Evolutionary conservation across 805 yeast genomes (phyloP), one percentile per base, ranked within the genome.

Genomic region (Lachancea thermotolerans): DNA sequence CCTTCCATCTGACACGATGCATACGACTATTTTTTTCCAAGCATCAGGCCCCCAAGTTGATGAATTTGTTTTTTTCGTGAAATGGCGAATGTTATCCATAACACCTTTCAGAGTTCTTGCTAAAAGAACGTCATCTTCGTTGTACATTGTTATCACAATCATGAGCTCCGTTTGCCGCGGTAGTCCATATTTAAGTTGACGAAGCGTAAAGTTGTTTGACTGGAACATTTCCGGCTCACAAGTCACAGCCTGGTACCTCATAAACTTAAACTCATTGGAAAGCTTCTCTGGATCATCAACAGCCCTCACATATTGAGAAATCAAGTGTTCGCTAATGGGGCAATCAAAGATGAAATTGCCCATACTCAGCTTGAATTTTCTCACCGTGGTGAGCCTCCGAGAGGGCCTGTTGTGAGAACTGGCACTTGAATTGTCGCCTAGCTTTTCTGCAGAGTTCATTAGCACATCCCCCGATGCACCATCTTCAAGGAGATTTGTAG

Each of bases 201-300:
- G 76, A 29, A 91, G 70, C n/a, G 83, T 81, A 68, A 86, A 93
- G 54, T 79, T 77, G 50, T 75, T 75, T 9, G 55, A 53, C 15
- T 65, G 68, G 58, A 85, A 86, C 45, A 82, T 78, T 10, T 78
- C 72, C 0, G 98, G 98, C 51, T 91, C 95, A 62, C 95, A 84
- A 1, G 98, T 91, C 16, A 86, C 89, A 0, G 96, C 97, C 46
- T 93, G 87, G 65, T 90, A 91, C 62, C 98, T 76, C 91, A 91
- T 82, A 56, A 82, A 87, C 30, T 79, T 73, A 72, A 83, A 84
- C 69, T 91, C 85, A 44, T 65, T 65, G 3, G 67, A 58, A 14
- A 62, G 45, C 12, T 49, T 40, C 16, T 44, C 41, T 48, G 76
- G 58, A 59, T 72, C 67, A 56, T 70, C 73, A 35, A 70, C 59